Evolutionary conservation across 306 rosid genomes (phyloP).

Genomic region (Gastrolobium villosum): DNA sequence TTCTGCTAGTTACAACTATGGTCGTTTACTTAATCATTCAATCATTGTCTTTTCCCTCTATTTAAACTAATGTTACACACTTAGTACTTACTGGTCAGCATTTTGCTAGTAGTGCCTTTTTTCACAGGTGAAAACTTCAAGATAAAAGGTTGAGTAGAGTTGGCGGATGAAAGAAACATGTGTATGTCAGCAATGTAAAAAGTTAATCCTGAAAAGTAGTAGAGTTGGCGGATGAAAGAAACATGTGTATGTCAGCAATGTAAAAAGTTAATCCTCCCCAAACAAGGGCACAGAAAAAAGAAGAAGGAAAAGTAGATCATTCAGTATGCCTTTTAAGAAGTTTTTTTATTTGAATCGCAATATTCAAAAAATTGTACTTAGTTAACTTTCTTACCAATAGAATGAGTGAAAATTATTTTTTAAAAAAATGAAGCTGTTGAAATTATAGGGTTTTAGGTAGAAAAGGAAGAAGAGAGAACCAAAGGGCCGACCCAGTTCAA

Average conservation of each 20-base stretch:
- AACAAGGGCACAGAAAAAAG: not conserved
- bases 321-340: constrained; percentile 22
- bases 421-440: not conserved
- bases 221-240: constrained; percentile 1
- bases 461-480: no score
- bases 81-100: constrained; percentile 23
- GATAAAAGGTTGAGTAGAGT: not conserved
- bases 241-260: not conserved
- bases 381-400: not conserved
- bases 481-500: no score
- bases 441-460: no score
- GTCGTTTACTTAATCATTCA: constrained; percentile 10
- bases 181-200: not conserved
- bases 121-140: constrained; percentile 5
- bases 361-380: constrained; percentile 6
- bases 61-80: constrained; percentile 11
- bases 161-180: constrained; percentile 25
- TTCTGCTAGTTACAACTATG: not conserved
- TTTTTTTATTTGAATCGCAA: constrained; percentile 34
- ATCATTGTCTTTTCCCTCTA: not conserved
- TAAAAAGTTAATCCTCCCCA: not conserved
- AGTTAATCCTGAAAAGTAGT: not conserved
- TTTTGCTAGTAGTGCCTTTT: constrained; percentile 15
- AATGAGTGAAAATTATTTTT: not conserved
- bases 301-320: not conserved